Base-by-base conservation (phyloP, 2,329 filamentous ascomycete genomes). In the Arthrobotrys musiformis region DNA sequence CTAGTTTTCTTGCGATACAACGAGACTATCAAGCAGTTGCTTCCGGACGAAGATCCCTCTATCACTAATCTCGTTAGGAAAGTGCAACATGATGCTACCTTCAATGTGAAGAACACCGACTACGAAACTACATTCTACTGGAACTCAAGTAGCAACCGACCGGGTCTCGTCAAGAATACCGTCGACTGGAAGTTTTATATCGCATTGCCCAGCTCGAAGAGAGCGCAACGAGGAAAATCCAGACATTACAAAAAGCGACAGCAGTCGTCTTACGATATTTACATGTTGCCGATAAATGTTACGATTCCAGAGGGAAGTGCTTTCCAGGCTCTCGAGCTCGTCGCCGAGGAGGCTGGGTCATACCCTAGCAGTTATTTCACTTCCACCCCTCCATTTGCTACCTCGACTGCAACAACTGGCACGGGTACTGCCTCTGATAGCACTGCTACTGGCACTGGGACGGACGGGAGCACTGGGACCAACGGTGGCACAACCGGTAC, bases 221-320 rank as follows among this genome's bases (percentile, higher is more conserved):
- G 50, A 30, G 40, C 42, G 6, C 11, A 28, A 24, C 35, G 11
- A 17, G 61, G 24, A 22, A n/a, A n/a, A n/a, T n/a, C n/a, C n/a
- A n/a, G n/a, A n/a, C n/a, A n/a, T n/a, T 52, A 15, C 15, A 5
- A 9, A 8, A 61, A 15, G 11, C 24, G 48, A 8, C 35, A 33
- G 28, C 42, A 40, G 7, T 4, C 11, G 28, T 22, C 28, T 33
- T 70, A 33, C 17, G 54, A 62, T n/a, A 22, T 70, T 4, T 70
- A 63, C 58, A 70, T 70, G 56, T 46, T 63, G 33, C 68, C 68
- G 5, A 35, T 15, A 48, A 46, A 50, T 35, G 33, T 56, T 11
- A 33, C 44, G 1, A 28, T 70, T 13, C 33, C 44, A 7, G 0
- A 24, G 1, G 58, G 40, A 13, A 63, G 56, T n/a, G 22, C 19